Conservation (phyloP, 2,329 filamentous ascomycete genomes). For the Colletotrichum somersetense region DNA sequence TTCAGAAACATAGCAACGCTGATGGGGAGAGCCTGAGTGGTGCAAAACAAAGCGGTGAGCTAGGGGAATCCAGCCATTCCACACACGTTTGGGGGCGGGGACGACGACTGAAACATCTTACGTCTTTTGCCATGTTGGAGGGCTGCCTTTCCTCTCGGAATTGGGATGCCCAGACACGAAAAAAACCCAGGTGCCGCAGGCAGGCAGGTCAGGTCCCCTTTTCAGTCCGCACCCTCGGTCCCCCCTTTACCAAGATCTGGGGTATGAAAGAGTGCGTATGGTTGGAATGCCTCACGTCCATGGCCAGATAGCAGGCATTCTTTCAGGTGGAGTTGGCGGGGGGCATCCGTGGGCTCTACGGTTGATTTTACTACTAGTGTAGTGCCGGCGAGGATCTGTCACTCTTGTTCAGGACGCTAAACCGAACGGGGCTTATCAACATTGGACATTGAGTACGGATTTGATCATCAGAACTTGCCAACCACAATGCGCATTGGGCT, state of each 20-base stretch:
- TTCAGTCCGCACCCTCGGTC: not conserved
- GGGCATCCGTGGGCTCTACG: slow-evolving; percentile 4
- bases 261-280: slow-evolving; percentile 8
- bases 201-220: slow-evolving; percentile 25
- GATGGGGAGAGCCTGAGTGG: slow-evolving; percentile 13
- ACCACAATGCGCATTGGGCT: not conserved
- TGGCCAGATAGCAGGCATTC: not conserved
- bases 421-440: slow-evolving; percentile 2
- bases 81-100: slow-evolving; percentile 11
- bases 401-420: slow-evolving; percentile 13
- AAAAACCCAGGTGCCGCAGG: not conserved
- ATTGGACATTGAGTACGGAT: slow-evolving; percentile 10
- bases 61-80: slow-evolving; percentile 8
- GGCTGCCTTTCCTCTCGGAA: not conserved
- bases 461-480: not conserved
- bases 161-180: slow-evolving; percentile 32
- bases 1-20: slow-evolving; percentile 34
- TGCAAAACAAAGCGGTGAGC: slow-evolving; percentile 29
- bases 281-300: slow-evolving; percentile 11
- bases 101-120: slow-evolving; percentile 28
- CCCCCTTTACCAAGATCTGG: not conserved
- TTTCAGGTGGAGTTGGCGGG: slow-evolving; percentile 7
- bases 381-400: slow-evolving; percentile 10
- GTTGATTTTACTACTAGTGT: not conserved
- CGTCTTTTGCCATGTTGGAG: slow-evolving; percentile 23